A percentile compares a stretch with the other conserved stretches of the same genome.
These are phyloP conservation scores for Vaucheria bursata DNA, from an alignment of 352 stramenopile species.

Conservation along the genomic window DNA sequence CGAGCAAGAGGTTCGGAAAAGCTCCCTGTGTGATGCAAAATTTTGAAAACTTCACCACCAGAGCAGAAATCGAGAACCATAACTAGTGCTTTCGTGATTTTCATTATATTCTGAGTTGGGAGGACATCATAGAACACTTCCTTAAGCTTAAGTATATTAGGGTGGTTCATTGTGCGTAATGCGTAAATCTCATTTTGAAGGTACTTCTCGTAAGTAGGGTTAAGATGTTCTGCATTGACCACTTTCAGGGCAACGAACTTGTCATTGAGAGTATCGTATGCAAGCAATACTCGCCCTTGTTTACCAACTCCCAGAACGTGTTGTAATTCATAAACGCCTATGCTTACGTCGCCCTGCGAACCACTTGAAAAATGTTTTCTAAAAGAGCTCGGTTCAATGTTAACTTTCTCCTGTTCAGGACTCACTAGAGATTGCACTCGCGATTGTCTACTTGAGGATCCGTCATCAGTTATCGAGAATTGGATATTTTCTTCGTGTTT, in stretches of 20 bases:
- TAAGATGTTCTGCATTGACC: neutral
- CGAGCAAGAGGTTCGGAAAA: slow-evolving; percentile 70
- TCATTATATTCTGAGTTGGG: neutral
- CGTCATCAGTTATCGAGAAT: too few species aligned
- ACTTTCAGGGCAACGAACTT: slow-evolving; percentile 9
- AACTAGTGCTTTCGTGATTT: slow-evolving; percentile 53
- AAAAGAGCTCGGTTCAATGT: too few species aligned
- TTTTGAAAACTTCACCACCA: slow-evolving; percentile 72
- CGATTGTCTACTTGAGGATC: too few species aligned
- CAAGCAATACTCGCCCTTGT: neutral
- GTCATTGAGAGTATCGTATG: neutral
- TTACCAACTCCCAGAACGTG: neutral
- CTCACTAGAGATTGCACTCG: too few species aligned
- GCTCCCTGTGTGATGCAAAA: slow-evolving; percentile 77
- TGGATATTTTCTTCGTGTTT: too few species aligned
- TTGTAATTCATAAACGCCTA: neutral
- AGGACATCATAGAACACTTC: slow-evolving; percentile 26
- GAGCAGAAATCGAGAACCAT: slow-evolving; percentile 65
- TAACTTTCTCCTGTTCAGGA: too few species aligned
- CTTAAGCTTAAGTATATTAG: slow-evolving; percentile 24
- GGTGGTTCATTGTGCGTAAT: slow-evolving; percentile 33
- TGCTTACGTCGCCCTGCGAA: neutral
- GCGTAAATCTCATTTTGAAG: slow-evolving; percentile 13
- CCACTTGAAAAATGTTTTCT: neutral
- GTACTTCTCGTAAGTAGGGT: neutral